Evolutionary conservation across 768 basidiomycete genomes (phyloP).

Genomic region (Sutorius australiensis): DNA sequence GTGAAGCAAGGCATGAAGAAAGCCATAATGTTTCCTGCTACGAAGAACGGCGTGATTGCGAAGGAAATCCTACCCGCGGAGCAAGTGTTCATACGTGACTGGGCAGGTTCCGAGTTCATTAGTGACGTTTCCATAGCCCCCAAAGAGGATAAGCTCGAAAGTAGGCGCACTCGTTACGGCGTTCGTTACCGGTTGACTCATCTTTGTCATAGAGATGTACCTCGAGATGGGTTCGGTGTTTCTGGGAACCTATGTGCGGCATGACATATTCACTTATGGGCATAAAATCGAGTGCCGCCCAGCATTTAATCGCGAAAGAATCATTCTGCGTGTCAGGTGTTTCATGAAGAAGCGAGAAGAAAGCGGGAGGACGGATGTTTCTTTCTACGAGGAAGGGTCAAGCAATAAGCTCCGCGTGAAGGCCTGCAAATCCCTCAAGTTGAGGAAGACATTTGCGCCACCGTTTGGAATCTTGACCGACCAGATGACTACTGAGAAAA

Average conservation of each 20-base stretch:
- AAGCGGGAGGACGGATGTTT: background rate
- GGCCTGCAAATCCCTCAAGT: slow-evolving; percentile 3
- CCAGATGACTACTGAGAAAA: background rate
- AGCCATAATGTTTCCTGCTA: slow-evolving; percentile 10
- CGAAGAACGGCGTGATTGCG: background rate
- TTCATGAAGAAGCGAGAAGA: slow-evolving; percentile 15
- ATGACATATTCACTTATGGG: background rate
- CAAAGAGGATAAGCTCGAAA: slow-evolving; percentile 7
- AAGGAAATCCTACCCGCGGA: slow-evolving; percentile 3
- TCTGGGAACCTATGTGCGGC: slow-evolving; percentile 9
- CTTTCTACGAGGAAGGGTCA: background rate
- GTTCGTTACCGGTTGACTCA: background rate
- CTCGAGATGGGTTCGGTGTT: slow-evolving; percentile 9
- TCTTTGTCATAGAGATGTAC: slow-evolving; percentile 8
- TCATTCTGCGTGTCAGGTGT: slow-evolving; percentile 5
- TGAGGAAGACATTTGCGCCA: slow-evolving; percentile 13
- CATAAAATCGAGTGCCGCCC: background rate
- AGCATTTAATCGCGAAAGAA: background rate
- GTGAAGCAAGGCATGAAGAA: slow-evolving; percentile 9
- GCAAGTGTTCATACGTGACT: slow-evolving; percentile 12
- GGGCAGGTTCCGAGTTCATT: slow-evolving; percentile 10
- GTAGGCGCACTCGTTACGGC: background rate
- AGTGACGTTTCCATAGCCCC: slow-evolving; percentile 11
- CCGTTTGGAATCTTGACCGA: slow-evolving; percentile 4
- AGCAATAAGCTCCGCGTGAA: background rate